Conservation (phyloP, 306 rosid genomes). For the Echinosophora koreensis region DNA sequence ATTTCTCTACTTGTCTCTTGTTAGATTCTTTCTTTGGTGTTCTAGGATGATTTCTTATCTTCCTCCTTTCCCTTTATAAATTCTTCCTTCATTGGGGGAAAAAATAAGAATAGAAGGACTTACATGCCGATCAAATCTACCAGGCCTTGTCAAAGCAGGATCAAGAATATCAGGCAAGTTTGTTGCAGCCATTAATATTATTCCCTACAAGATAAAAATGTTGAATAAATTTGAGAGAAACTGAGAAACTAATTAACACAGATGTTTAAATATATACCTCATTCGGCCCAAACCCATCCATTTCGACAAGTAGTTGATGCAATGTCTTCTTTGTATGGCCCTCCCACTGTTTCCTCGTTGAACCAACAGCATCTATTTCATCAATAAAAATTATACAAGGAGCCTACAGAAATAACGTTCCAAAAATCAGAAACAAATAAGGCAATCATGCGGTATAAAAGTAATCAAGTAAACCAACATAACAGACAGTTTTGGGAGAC, state of each 20-base stretch:
- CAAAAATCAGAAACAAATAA: conserved; percentile 41
- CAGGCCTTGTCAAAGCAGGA: conserved; percentile 99
- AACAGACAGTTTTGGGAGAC: not conserved
- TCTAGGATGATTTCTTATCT: no score
- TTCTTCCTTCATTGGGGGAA: not conserved
- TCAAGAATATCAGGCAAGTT: conserved; percentile 99
- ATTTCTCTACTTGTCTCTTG: no score
- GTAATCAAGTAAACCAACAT: conserved; percentile 3
- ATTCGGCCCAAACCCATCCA: conserved; percentile 99
- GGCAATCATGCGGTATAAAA: not conserved
- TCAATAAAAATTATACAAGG: conserved; percentile 98
- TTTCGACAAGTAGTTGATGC: conserved; percentile 98
- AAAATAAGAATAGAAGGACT: conserved; percentile 50
- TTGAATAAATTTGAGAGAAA: conserved; percentile 41
- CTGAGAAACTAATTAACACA: conserved; percentile 31
- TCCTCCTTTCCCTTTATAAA: no score
- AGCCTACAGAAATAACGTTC: conserved; percentile 61
- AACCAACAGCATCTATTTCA: conserved; percentile 99
- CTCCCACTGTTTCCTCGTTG: conserved; percentile 99
- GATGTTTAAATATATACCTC: conserved; percentile 64
- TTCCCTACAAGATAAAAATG: conserved; percentile 72
- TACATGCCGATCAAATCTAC: conserved; percentile 99
- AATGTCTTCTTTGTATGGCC: conserved; percentile 97
- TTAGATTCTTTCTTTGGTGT: no score
- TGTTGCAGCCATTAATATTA: conserved; percentile 98